Evolutionary conservation across 306 rosid species (phyloP).

Genomic region (Cicer judaicum): DNA sequence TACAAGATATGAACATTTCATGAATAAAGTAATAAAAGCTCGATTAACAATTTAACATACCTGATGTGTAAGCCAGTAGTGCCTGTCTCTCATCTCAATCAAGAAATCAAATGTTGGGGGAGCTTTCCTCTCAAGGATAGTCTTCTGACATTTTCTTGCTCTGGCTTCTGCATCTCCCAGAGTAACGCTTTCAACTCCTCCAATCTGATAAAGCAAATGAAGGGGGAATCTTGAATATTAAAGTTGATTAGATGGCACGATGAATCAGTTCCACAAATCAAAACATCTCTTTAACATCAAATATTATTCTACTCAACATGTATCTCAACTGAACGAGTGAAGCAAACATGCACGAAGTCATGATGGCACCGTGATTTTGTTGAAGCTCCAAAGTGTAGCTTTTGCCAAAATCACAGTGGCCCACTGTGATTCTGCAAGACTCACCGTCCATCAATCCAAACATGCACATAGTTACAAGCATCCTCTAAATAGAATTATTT

Average conservation of each 20-base stretch:
- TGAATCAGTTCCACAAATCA: slow-evolving; percentile 24
- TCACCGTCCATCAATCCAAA: no score
- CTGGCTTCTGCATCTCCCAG: slow-evolving; percentile 71
- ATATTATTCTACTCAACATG: background rate
- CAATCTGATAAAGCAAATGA: slow-evolving; percentile 55
- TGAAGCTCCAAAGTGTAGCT: no score
- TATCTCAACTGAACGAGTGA: slow-evolving; percentile 13
- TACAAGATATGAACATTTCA: slow-evolving; percentile 2
- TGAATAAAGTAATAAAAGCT: slow-evolving; percentile 25
- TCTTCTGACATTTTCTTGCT: slow-evolving; percentile 67
- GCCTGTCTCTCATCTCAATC: slow-evolving; percentile 77
- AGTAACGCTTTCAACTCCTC: slow-evolving; percentile 66
- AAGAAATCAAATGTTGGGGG: slow-evolving; percentile 74
- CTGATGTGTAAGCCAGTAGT: slow-evolving; percentile 79
- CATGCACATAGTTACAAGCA: background rate
- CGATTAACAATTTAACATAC: slow-evolving; percentile 49
- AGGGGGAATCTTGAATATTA: slow-evolving; percentile 38
- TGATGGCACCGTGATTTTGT: no score
- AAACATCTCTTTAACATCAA: slow-evolving; percentile 28
- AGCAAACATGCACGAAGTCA: background rate
- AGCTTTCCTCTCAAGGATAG: slow-evolving; percentile 74
- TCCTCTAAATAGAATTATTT: slow-evolving; percentile 21
- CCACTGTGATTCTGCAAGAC: no score
- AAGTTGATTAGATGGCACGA: slow-evolving; percentile 16
- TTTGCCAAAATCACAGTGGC: no score